Percentiles rank a stretch among this genome's conserved stretches.
Conservation (phyloP, 2,329 filamentous ascomycete species). For the Diaporthe australafricana region DNA sequence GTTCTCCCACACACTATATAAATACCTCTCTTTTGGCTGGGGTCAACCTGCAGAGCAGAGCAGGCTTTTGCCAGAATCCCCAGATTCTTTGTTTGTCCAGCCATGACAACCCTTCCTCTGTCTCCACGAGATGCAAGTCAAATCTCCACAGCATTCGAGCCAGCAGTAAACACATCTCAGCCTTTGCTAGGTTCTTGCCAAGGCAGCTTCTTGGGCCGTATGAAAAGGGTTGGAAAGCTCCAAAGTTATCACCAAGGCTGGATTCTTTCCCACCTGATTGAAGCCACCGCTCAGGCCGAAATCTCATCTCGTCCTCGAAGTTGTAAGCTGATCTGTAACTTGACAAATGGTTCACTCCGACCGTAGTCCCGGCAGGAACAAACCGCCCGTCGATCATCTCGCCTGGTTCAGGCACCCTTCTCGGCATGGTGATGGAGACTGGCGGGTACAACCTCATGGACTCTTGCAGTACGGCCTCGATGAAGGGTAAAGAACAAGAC, state of each 20-base stretch:
- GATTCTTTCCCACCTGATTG: neutral
- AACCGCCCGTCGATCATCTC: constrained; percentile 1
- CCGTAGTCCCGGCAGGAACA: neutral
- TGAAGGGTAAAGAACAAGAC: neutral
- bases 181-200: constrained; percentile 8
- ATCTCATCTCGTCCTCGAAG: neutral
- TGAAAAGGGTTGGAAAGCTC: constrained; percentile 4
- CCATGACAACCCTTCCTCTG: constrained; percentile 4
- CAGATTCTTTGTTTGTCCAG: neutral
- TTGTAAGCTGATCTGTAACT: constrained; percentile 3
- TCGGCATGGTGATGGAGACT: constrained; percentile 8
- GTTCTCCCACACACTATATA: no score
- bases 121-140: constrained; percentile 13
- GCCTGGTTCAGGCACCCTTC: neutral
- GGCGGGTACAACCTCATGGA: neutral
- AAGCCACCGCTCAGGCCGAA: constrained; percentile 16
- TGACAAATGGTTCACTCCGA: neutral
- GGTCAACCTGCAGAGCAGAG: neutral
- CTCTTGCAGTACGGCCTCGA: neutral
- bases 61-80: constrained; percentile 4
- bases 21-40: neutral
- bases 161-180: constrained; percentile 13
- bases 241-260: neutral
- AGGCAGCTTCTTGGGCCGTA: constrained; percentile 16
- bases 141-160: constrained; percentile 19